Evolutionary conservation across 306 rosid genomes (phyloP), one percentile per base, ranked within the genome.

Genomic region (Datisca glomerata): DNA sequence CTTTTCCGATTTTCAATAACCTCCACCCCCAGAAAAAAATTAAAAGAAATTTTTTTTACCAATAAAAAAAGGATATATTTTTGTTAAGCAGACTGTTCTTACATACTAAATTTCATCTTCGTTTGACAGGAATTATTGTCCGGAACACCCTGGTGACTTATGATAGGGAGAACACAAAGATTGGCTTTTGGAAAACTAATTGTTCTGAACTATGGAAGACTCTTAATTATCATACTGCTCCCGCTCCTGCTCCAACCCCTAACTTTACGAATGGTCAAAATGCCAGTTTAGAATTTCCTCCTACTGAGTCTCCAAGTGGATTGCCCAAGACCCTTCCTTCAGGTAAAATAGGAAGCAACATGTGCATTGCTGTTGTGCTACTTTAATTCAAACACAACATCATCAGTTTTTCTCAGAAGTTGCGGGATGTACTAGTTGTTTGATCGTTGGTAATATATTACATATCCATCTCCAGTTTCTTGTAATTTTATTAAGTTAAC

Each of bases 121-220:
- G 18, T 14, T 24, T 41, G 56, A 18, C 73, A 71, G 78, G 78
- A 59, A 71, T 71, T 42, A 19, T 71, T 43, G 69, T 57, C 18
- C 78, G 78, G 24, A 71, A 71, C 46, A 71, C 78, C 41, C 69
- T 71, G 14, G 78, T 71, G 58, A 71, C 73, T 24, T 71, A 71
- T 34, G 73, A 71, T 43, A 67, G 73, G 31, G 57, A 45, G 41
- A 66, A 71, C 23, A 24, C 60, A 23, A 56, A 34, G 56, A 40
- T 71, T 47, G 78, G 78, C 3, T 71, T 71, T 56, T 71, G 61
- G 73, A 71, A 65, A 53, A 65, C 69, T 5, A 71, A 71, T 45
- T 71, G 78, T 60, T 71, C 78, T 42, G 65, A 71, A 25, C 59
- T 71, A 5, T 65, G 78, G 69, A 60, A 56, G 69, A 65, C 38